A percentile compares a stretch with the other conserved stretches of the same genome.
Conservation (phyloP, 2,329 filamentous ascomycete species). For the Colletotrichum coccodes region DNA sequence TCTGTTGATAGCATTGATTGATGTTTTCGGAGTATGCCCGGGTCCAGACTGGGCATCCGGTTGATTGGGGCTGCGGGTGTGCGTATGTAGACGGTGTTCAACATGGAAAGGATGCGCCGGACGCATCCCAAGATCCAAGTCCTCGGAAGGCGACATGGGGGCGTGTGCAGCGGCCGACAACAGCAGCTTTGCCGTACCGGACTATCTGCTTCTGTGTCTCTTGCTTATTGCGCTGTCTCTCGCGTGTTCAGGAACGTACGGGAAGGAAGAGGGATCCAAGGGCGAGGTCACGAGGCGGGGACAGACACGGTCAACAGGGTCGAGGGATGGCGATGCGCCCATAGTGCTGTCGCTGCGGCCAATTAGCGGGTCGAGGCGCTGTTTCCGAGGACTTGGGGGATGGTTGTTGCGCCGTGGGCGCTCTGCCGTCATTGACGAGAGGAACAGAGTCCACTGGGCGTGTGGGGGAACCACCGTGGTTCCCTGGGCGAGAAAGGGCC, state of each 20-base stretch:
- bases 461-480: neutral
- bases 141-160: constrained; percentile 4
- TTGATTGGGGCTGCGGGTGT: constrained; percentile 17
- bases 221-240: neutral
- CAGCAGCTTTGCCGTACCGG: neutral
- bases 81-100: neutral
- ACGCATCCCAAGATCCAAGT: neutral
- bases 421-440: constrained; percentile 3
- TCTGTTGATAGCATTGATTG: constrained; percentile 18
- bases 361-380: constrained; percentile 32
- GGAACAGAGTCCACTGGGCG: neutral
- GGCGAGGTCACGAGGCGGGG: constrained; percentile 2
- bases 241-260: neutral
- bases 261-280: constrained; percentile 2
- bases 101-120: neutral
- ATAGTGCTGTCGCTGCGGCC: constrained; percentile 22
- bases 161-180: constrained; percentile 2
- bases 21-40: constrained; percentile 31
- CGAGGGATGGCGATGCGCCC: constrained; percentile 7
- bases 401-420: neutral
- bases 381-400: constrained; percentile 12
- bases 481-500: too few relatives aligned
- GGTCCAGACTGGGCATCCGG: constrained; percentile 11
- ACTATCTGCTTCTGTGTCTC: neutral
- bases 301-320: neutral